Evolutionary conservation across 257 asterid genomes (phyloP).

Genomic region (Petunia axillaris): DNA sequence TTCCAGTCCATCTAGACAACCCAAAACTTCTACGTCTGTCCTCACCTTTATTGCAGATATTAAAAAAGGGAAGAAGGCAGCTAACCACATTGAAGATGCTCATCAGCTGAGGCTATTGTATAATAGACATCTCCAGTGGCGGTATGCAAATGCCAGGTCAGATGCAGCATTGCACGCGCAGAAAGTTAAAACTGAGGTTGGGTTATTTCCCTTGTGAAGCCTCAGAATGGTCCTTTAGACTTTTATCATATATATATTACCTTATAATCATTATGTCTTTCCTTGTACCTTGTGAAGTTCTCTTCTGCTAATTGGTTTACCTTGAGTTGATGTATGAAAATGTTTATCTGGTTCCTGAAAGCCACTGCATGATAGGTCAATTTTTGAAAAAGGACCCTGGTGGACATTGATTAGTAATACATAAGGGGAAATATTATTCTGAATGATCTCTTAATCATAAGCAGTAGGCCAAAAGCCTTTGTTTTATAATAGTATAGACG

Average conservation of each 20-base stretch:
- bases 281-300: conserved; percentile 3
- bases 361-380: conserved; percentile 9
- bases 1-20: conserved; percentile 76
- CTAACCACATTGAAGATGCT: conserved; percentile 71
- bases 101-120: conserved; percentile 77
- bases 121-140: conserved; percentile 93
- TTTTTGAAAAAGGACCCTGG: not conserved
- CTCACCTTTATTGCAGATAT: conserved; percentile 81
- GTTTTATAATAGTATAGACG: not conserved
- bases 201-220: conserved; percentile 27
- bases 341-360: conserved; percentile 7
- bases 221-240: conserved; percentile 19
- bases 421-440: not conserved
- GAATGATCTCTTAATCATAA: not conserved
- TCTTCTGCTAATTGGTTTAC: conserved; percentile 3
- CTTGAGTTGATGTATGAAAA: not conserved
- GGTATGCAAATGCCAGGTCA: conserved; percentile 68
- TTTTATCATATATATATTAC: conserved; percentile 1
- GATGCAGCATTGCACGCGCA: conserved; percentile 54
- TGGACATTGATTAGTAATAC: conserved; percentile 7
- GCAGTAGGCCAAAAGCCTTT: not conserved
- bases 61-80: conserved; percentile 69
- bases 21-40: conserved; percentile 70
- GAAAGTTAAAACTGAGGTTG: conserved; percentile 76
- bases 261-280: not conserved